Conservation (phyloP, 1,139 yeast genomes). For the Suhomyces choctaworum region DNA sequence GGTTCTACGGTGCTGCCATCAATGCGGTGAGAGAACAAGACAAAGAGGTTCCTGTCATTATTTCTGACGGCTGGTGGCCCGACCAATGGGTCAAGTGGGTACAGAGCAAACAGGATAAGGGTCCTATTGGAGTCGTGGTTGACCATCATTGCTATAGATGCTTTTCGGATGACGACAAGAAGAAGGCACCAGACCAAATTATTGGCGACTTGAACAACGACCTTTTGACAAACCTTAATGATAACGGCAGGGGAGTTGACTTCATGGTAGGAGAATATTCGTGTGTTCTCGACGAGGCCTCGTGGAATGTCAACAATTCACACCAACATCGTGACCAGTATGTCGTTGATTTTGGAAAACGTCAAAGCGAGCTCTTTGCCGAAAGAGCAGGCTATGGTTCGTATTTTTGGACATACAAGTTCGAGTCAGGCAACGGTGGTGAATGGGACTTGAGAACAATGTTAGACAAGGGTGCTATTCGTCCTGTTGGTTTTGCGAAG, state of each 20-base stretch:
- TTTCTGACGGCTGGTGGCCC: slow-evolving; percentile 96
- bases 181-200: slow-evolving; percentile 63
- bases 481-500: slow-evolving; percentile 23
- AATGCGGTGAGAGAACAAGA: slow-evolving; percentile 60
- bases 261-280: slow-evolving; percentile 87
- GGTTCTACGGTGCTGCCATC: slow-evolving; percentile 70
- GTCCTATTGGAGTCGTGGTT: slow-evolving; percentile 61
- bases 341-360: slow-evolving; percentile 41
- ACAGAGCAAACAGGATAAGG: slow-evolving; percentile 39
- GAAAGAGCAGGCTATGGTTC: slow-evolving; percentile 65
- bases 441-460: slow-evolving; percentile 92
- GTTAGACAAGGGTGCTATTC: slow-evolving; percentile 64
- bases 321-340: slow-evolving; percentile 43
- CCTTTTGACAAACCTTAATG: slow-evolving; percentile 51
- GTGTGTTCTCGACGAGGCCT: slow-evolving; percentile 73
- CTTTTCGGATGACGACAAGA: slow-evolving; percentile 72
- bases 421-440: slow-evolving; percentile 87
- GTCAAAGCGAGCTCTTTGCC: slow-evolving; percentile 44
- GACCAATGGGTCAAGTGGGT: slow-evolving; percentile 77
- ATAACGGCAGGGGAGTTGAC: slow-evolving; percentile 57
- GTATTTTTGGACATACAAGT: slow-evolving; percentile 90
- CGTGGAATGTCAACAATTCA: slow-evolving; percentile 63
- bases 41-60: slow-evolving; percentile 62
- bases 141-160: slow-evolving; percentile 89
- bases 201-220: slow-evolving; percentile 56